Evolutionary conservation across 768 basidiomycete genomes (phyloP), one percentile per base, ranked within the genome.

Genomic region (Boletales sp.): DNA sequence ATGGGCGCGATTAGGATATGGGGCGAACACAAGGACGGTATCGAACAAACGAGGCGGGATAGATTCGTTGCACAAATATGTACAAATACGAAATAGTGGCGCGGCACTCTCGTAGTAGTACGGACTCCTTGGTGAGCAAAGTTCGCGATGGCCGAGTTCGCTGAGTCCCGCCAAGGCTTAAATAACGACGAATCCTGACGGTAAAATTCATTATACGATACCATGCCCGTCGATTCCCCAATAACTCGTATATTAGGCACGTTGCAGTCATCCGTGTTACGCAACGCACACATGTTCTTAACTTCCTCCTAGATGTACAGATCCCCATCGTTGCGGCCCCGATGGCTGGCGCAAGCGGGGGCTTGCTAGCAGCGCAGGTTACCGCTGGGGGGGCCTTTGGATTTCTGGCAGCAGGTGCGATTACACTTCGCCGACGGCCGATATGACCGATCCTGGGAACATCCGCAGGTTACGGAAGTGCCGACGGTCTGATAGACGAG

Each of bases 341-440:
- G 1, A 91, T 91, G 89, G 82, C 82, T 1, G 81, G 80, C 13
- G 87, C 79, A 4, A 76, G 80, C 49, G 83, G 85, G 41, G 87
- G 84, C 41, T 65, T 64, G 17, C 62, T 85, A 18, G 83, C 83
- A 21, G 81, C 82, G 5, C 73, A 80, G 48, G 84, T 87, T 31
- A 74, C 80, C 17, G 73, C 75, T 3, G 87, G 72, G 8, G 90
- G 90, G 18, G 90, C 84, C 14, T 84, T 90, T 49, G 90, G 87
- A 2, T 90, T 91, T 63, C 56, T 90, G 0, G 74, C 80, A n/a
- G 74, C 80, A 66, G 83, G 87, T 83, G 56, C 10, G 58, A 42
- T 15, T 21, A 32, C 34, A 28, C 14, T 45, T 36, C 35, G 19
- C 15, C 17, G 6, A 6, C 11, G 15, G 13, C 5, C 12, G 31